Base-by-base conservation (phyloP, 441 rosid genomes). In the Populus trichocarpa region DNA sequence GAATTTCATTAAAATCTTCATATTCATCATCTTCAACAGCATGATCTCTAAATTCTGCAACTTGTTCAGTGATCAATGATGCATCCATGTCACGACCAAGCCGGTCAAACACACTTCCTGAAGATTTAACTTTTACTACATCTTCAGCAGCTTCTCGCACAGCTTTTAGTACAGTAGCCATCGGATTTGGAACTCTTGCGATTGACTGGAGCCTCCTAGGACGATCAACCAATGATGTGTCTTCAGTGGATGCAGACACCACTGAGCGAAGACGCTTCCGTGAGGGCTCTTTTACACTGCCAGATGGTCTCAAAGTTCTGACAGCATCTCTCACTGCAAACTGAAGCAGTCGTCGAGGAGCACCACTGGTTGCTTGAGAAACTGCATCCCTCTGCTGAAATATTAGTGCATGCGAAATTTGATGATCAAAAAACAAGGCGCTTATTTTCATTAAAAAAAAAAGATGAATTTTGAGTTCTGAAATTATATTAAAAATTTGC, bases 241-340 rank as follows among this genome's bases (percentile, higher is more conserved):
- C 90, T 66, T 80, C 86, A 63, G 89, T 64, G 42, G 97, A 83
- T 22, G 93, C 83, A n/a, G 99, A 86, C 70, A 96, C 98, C 83
- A 92, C 92, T 61, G 97, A 96, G 32, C 95, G 92, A 78, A 96
- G 95, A 74, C 96, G 98, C 85, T 94, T 96, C 53, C 69, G 65
- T 72, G 92, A 78, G 70, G 95, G 86, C 57, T 91, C 97, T 25
- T 82, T 82, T 8, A 79, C 79, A 1, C 78, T 78, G 78, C 66
- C 80, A 75, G 92, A 81, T 26, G 88, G 83, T 77, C 83, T 91
- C 42, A 90, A 76, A 76, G 83, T 90, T 83, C 89, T 94, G 53
- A 96, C 90, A 67, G 99, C 98, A 88, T 94, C 99, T 83, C 98
- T 87, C 71, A 96, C 94, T 28, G 99, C 99, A 90, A 87, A 93